phyloP scores from a whole-genome alignment of 257 asterid species.

The Oldenlandia corymbosa region DNA sequence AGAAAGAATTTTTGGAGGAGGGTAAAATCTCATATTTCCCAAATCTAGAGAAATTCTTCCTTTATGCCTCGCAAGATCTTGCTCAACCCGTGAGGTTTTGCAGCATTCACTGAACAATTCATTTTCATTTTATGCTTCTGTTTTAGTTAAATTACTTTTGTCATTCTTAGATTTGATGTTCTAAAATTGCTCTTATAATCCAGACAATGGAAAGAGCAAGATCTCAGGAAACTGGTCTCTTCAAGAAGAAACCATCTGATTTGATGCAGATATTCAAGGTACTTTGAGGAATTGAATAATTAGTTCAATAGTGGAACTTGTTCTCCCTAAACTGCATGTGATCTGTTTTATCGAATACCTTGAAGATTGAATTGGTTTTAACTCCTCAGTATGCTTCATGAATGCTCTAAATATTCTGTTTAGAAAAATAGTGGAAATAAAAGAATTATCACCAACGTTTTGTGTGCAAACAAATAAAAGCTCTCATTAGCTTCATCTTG shows the following conservation, averaged over 20 bases:
- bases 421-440: too few species aligned
- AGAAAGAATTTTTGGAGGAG: not conserved
- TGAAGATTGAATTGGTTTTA: too few species aligned
- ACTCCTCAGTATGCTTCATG: not conserved
- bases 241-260: conserved; percentile 82
- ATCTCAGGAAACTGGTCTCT: conserved; percentile 73
- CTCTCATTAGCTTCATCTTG: too few species aligned
- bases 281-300: conserved; percentile 11
- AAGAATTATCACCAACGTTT: too few species aligned
- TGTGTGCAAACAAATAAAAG: conserved; percentile 1
- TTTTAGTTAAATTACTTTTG: not conserved
- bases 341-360: not conserved
- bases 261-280: conserved; percentile 91
- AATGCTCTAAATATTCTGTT: not conserved
- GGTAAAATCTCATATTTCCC: not conserved
- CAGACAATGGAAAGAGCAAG: conserved; percentile 95
- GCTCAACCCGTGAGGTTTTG: not conserved
- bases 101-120: not conserved
- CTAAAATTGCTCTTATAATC: conserved; percentile 19
- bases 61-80: not conserved
- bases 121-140: not conserved
- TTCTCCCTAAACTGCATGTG: not conserved
- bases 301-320: not conserved
- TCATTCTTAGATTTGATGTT: conserved; percentile 6
- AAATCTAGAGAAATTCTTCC: not conserved